These are phyloP conservation scores for Spirogloea muscicola DNA, from an alignment of 139 green algal species.

Conservation along the genomic window DNA sequence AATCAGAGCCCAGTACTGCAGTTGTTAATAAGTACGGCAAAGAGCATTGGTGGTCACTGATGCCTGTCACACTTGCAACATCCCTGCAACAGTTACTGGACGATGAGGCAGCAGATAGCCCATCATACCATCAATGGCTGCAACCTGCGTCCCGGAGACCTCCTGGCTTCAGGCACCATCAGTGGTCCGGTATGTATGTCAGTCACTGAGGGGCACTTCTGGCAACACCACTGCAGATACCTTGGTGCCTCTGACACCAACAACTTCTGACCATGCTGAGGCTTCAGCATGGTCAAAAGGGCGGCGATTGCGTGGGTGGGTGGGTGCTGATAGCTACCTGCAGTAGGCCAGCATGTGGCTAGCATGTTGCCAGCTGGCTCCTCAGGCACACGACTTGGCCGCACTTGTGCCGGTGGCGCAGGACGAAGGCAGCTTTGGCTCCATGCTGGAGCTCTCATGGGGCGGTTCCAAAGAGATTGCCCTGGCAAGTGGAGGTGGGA, in stretches of 20 bases:
- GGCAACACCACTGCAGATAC: too few species aligned
- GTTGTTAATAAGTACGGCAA: too few species aligned
- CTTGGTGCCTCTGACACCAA: too few species aligned
- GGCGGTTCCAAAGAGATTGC: not conserved
- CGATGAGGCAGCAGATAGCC: constrained; percentile 82
- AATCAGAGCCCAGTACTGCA: too few species aligned
- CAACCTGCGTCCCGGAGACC: constrained; percentile 76
- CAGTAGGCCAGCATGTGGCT: not conserved
- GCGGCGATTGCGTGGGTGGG: too few species aligned
- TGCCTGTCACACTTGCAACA: too few species aligned
- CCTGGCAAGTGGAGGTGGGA: not conserved
- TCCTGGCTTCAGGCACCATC: constrained; percentile 86
- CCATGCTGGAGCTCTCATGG: not conserved
- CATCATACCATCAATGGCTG: constrained; percentile 88
- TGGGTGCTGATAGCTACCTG: not conserved
- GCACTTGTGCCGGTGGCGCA: not conserved
- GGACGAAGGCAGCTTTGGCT: not conserved
- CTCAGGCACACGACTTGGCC: not conserved
- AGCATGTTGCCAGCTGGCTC: not conserved
- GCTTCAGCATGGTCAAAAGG: too few species aligned
- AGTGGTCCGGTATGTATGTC: constrained; percentile 53
- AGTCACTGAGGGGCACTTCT: not conserved
- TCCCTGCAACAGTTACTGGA: constrained; percentile 71
- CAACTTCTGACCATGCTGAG: not conserved
- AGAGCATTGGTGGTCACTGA: too few species aligned